A percentile compares a stretch with the other conserved stretches of the same genome.
These are phyloP conservation scores for Moniliella sp. DNA, from an alignment of 1,284 basidiomycete species.

Conservation along the genomic window DNA sequence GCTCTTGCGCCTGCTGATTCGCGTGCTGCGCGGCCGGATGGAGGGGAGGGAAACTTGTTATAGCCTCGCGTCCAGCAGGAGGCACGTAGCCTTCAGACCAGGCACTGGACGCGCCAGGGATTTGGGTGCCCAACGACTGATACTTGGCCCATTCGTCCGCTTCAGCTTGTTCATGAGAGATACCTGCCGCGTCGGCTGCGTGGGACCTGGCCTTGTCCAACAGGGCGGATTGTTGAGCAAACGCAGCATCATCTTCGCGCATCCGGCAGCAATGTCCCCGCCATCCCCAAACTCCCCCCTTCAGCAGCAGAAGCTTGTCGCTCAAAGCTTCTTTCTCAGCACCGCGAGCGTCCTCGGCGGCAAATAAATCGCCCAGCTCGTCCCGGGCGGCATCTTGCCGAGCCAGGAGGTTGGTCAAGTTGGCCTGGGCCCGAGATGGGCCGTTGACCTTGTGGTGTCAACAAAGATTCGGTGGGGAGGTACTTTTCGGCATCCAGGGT, in stretches of 20 bases:
- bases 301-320: conserved; percentile 10
- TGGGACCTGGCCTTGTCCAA: conserved; percentile 25
- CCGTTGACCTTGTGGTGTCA: no score
- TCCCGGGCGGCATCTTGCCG: no score
- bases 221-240: conserved; percentile 9
- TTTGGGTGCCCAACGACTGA: conserved; percentile 11
- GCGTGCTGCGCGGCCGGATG: background rate
- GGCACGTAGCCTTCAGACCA: background rate
- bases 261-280: background rate
- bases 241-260: background rate
- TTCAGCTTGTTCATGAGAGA: conserved; percentile 23
- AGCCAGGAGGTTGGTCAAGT: no score
- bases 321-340: conserved; percentile 28
- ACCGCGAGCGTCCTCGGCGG: conserved; percentile 17
- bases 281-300: background rate
- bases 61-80: background rate
- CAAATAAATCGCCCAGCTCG: no score
- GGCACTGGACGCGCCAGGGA: conserved; percentile 7
- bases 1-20: conserved; percentile 1
- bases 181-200: conserved; percentile 14
- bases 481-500: no score
- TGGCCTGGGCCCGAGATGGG: no score
- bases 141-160: conserved; percentile 20
- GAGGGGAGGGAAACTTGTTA: background rate
- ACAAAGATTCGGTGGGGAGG: no score